Evolutionary conservation across 345 rosid species (phyloP).

Genomic region (Eucalyptus sideroxylon): DNA sequence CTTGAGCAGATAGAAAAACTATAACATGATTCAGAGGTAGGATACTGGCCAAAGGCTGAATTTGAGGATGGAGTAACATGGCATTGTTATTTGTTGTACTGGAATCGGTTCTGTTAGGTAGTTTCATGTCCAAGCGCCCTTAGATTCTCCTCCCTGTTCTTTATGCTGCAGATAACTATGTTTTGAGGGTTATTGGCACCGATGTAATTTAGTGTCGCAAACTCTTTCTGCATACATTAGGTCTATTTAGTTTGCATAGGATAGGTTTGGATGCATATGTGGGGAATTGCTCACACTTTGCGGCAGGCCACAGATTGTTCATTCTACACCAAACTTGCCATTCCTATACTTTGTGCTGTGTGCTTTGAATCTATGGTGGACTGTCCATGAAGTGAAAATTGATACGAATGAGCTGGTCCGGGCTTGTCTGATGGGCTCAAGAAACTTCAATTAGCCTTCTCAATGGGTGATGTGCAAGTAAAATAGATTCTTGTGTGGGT

Average conservation of each 20-base stretch:
- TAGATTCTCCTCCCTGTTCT: neutral
- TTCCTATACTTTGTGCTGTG: neutral
- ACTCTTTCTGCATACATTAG: neutral
- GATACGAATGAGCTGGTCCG: neutral
- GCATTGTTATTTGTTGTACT: neutral
- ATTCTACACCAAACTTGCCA: neutral
- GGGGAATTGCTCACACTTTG: neutral
- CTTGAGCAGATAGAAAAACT: slow-evolving; percentile 39
- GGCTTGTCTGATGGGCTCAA: neutral
- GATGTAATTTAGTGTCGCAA: neutral
- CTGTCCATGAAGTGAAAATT: neutral
- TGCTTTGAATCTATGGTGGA: neutral
- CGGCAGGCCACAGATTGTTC: neutral
- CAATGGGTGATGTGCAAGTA: neutral
- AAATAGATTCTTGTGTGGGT: neutral
- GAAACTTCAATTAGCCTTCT: neutral
- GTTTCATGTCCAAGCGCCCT: neutral
- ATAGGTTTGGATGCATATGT: neutral
- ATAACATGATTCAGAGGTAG: neutral
- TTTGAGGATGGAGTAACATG: neutral
- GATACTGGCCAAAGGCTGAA: neutral
- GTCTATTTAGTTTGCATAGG: neutral
- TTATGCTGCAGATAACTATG: neutral
- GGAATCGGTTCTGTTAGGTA: neutral
- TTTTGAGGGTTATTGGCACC: neutral